A percentile compares a stretch with the other conserved stretches of the same genome.
phyloP scores from a whole-genome alignment of 345 rosid species.

The Rhodamnia rubescens region DNA sequence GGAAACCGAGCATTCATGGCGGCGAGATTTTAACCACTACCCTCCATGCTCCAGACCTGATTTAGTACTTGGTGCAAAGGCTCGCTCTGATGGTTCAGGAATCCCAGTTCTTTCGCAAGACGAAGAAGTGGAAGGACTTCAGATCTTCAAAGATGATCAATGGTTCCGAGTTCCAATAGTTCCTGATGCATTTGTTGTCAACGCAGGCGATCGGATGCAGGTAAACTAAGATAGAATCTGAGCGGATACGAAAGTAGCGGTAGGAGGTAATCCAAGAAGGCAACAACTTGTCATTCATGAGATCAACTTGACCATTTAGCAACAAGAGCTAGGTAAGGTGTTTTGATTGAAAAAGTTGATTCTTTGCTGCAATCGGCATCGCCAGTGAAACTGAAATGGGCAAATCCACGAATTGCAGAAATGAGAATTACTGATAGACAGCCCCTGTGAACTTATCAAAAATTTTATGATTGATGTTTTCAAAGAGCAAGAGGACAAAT shows the following conservation, averaged over 20 bases:
- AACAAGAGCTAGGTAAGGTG: not conserved
- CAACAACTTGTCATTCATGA: not conserved
- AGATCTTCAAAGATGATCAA: constrained; percentile 3
- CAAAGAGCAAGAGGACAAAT: not conserved
- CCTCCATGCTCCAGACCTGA: constrained; percentile 23
- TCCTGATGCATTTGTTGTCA: constrained; percentile 13
- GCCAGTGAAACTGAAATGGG: not conserved
- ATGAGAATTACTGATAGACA: not conserved
- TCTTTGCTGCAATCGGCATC: not conserved
- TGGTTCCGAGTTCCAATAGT: constrained; percentile 19
- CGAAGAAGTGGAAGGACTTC: constrained; percentile 20
- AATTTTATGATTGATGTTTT: not conserved
- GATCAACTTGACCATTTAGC: not conserved
- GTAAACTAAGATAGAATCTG: not conserved
- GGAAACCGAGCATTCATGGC: constrained; percentile 9
- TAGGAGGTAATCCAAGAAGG: not conserved
- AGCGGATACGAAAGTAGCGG: not conserved
- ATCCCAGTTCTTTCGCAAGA: constrained; percentile 16
- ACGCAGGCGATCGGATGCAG: constrained; percentile 19
- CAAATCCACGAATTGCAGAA: not conserved
- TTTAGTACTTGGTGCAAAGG: constrained; percentile 15
- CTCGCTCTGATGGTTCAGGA: constrained; percentile 26
- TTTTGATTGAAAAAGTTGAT: not conserved
- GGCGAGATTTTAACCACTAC: constrained; percentile 13
- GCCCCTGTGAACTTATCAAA: not conserved